Conservation (phyloP, 768 basidiomycete species). For the Hysterangium stoloniferum region DNA sequence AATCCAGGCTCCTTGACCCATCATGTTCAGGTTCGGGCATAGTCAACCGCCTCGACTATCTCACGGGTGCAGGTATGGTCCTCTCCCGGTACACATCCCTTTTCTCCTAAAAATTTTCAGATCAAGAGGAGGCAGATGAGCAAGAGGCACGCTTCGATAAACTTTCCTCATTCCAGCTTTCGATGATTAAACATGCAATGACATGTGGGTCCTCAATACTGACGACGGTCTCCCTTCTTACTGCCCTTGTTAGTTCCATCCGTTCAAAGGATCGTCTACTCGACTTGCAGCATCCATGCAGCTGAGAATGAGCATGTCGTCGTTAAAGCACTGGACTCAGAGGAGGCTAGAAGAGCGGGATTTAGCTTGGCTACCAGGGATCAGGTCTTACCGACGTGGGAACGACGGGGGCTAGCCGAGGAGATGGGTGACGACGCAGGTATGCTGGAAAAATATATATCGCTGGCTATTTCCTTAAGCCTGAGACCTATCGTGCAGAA, state of each 20-base stretch:
- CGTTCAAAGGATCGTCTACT: slow-evolving; percentile 83
- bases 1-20: slow-evolving; percentile 76
- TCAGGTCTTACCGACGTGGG: slow-evolving; percentile 77
- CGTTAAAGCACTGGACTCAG: slow-evolving; percentile 56
- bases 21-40: slow-evolving; percentile 96
- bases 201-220: slow-evolving; percentile 53
- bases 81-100: background rate
- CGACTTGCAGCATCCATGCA: slow-evolving; percentile 92
- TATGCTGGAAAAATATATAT: slow-evolving; percentile 24
- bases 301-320: slow-evolving; percentile 94
- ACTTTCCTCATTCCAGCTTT: slow-evolving; percentile 80
- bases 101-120: slow-evolving; percentile 27
- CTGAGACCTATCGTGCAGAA: slow-evolving; percentile 25
- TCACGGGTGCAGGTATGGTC: slow-evolving; percentile 62
- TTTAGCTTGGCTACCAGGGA: slow-evolving; percentile 63
- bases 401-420: slow-evolving; percentile 63
- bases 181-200: slow-evolving; percentile 93
- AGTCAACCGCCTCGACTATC: slow-evolving; percentile 80
- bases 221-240: no score
- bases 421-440: slow-evolving; percentile 49
- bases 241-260: slow-evolving; percentile 50
- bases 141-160: slow-evolving; percentile 70
- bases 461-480: background rate
- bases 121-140: slow-evolving; percentile 47
- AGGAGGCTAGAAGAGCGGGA: slow-evolving; percentile 49